Evolutionary conservation across 257 asterid genomes (phyloP).

Genomic region (Rubia yunnanensis): DNA sequence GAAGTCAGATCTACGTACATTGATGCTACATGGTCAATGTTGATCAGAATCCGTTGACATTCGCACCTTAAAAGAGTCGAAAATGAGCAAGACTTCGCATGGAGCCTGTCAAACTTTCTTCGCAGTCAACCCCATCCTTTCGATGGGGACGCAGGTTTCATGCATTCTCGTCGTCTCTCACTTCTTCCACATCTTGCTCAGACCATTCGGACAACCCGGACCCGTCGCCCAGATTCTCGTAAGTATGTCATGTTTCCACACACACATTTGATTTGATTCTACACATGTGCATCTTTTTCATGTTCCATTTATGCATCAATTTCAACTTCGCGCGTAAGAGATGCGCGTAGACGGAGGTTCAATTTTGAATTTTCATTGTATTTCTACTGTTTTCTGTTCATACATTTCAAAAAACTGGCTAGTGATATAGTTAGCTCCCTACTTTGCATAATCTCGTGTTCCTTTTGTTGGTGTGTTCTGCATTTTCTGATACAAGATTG

Average conservation of each 20-base stretch:
- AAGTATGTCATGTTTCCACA: slow-evolving; percentile 63
- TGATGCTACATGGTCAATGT: not conserved
- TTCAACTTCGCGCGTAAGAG: not conserved
- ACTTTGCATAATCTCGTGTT: too few relatives aligned
- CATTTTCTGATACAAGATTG: slow-evolving; percentile 5
- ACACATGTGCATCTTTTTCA: not conserved
- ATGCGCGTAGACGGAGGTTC: not conserved
- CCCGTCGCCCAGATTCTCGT: slow-evolving; percentile 98
- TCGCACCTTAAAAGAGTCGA: not conserved
- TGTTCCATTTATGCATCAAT: not conserved
- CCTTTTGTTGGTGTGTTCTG: not conserved
- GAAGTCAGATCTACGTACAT: not conserved
- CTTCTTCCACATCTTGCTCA: slow-evolving; percentile 70
- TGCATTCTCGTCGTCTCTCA: slow-evolving; percentile 89
- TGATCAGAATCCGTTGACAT: not conserved
- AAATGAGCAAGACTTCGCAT: slow-evolving; percentile 11
- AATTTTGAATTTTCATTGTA: not conserved
- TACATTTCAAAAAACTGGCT: too few relatives aligned
- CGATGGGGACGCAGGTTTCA: slow-evolving; percentile 76
- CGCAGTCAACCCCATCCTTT: slow-evolving; percentile 68
- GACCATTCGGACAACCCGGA: slow-evolving; percentile 83
- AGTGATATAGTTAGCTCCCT: not conserved
- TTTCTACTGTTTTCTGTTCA: too few relatives aligned
- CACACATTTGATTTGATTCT: not conserved
- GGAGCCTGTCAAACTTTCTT: slow-evolving; percentile 28